Base-by-base conservation (phyloP, 768 basidiomycete species). In the Tephrocybe sp. region DNA sequence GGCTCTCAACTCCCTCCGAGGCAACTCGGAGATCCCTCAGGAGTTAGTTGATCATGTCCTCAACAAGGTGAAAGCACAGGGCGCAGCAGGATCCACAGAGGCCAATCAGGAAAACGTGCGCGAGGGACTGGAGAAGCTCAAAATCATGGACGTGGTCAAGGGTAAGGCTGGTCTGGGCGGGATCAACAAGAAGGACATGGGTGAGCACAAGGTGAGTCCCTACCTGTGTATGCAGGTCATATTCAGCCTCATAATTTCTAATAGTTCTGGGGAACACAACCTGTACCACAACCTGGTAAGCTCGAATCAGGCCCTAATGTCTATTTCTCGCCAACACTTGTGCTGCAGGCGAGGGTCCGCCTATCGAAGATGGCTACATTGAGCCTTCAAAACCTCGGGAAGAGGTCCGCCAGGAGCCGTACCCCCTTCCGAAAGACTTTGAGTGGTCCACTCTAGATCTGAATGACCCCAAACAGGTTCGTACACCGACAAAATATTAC, bases 251-350 rank as follows among this genome's bases (percentile, higher is more conserved):
- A 27, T 25, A n/a, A 19, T 57, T 32, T 48, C 9, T 32, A 38
- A 51, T 19, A 92, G 94, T 99, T 99, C 70, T 98, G 97, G 97
- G 83, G 76, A 27, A 98, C 96, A 5, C 97, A 99, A 67, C 97
- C 97, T 3, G 97, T 99, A 6, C 89, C 92, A n/a, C 92, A 94
- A 62, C 69, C 83, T 47, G 89, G 89, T 84, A 60, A 58, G 66
- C 45, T 47, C 15, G 12, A 13, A 22, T 36, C 13, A 5, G 22
- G 9, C 15, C 16, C 32, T 16, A 11, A 26, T 48, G 7, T 28
- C 22, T 31, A 30, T 42, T 37, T 22, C 22, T 19, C 25, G 32
- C 22, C 46, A 24, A 49, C 9, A 38, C 15, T 22, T 28, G 49
- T 46, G 15, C 18, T 53, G 15, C 43, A 92, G 85, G 83, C 21